Percentiles rank a stretch among this genome's conserved stretches.
These are phyloP conservation scores for Trichoderma oligosporum DNA, from an alignment of 2,329 filamentous ascomycete species.

Conservation along the genomic window DNA sequence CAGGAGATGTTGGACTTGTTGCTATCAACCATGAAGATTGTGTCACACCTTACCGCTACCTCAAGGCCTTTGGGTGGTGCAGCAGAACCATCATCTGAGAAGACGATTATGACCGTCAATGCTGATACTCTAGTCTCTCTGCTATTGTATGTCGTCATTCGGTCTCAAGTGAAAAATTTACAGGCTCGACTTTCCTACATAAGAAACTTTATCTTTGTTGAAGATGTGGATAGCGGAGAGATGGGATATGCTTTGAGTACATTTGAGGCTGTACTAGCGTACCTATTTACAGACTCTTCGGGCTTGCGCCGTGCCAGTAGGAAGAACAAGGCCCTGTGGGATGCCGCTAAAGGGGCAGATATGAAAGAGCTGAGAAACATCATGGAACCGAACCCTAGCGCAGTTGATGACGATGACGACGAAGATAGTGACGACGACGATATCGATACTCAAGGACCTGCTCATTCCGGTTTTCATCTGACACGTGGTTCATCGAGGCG, in stretches of 20 bases:
- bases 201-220: slow-evolving; percentile 95
- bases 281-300: slow-evolving; percentile 77
- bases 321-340: slow-evolving; percentile 83
- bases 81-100: slow-evolving; percentile 42
- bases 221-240: slow-evolving; percentile 94
- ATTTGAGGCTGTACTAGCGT: slow-evolving; percentile 88
- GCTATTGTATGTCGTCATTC: slow-evolving; percentile 85
- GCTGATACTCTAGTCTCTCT: slow-evolving; percentile 92
- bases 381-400: slow-evolving; percentile 65
- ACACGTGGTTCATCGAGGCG: slow-evolving; percentile 43
- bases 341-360: slow-evolving; percentile 75
- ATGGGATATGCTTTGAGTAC: slow-evolving; percentile 95
- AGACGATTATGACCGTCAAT: slow-evolving; percentile 60
- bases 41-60: slow-evolving; percentile 64
- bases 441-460: slow-evolving; percentile 39
- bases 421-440: slow-evolving; percentile 48
- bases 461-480: slow-evolving; percentile 43
- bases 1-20: slow-evolving; percentile 86
- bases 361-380: slow-evolving; percentile 71
- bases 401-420: slow-evolving; percentile 45
- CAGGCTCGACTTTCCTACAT: slow-evolving; percentile 91
- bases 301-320: slow-evolving; percentile 79
- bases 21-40: slow-evolving; percentile 74
- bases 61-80: slow-evolving; percentile 40
- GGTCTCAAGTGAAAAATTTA: slow-evolving; percentile 80